A percentile compares a stretch with the other conserved stretches of the same genome.
Conservation (phyloP, 225 moss, liverwort and hornwort genomes). For the Rhytidiadelphus loreus region DNA sequence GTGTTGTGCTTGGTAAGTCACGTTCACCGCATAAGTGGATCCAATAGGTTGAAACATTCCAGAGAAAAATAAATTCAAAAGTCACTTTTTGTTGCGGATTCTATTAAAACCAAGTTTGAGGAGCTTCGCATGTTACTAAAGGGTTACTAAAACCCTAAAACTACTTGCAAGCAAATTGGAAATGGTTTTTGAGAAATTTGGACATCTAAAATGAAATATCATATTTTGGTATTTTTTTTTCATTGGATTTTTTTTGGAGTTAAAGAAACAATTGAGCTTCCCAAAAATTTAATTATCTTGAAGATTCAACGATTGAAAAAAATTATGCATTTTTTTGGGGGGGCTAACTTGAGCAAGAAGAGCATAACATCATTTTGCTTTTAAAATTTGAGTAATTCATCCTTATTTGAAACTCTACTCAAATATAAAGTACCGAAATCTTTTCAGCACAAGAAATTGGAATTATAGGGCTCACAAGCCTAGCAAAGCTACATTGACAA, state of each 20-base stretch:
- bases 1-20: accelerated
- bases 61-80: too few relatives aligned
- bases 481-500: background rate
- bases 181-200: accelerated
- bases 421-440: background rate
- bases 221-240: background rate
- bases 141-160: accelerated
- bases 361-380: background rate
- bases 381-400: background rate
- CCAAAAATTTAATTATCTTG: background rate
- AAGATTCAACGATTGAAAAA: background rate
- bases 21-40: background rate
- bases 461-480: background rate
- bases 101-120: background rate
- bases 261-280: too few relatives aligned
- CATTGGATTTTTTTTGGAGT: background rate
- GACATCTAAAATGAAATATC: too few relatives aligned
- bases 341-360: accelerated
- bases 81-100: background rate
- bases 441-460: background rate
- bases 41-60: accelerated
- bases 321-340: accelerated
- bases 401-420: background rate
- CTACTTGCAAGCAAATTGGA: accelerated
- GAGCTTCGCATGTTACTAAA: background rate